Base-by-base conservation (phyloP, 805 yeast species). In the Gaillardinia entomophila region DNA sequence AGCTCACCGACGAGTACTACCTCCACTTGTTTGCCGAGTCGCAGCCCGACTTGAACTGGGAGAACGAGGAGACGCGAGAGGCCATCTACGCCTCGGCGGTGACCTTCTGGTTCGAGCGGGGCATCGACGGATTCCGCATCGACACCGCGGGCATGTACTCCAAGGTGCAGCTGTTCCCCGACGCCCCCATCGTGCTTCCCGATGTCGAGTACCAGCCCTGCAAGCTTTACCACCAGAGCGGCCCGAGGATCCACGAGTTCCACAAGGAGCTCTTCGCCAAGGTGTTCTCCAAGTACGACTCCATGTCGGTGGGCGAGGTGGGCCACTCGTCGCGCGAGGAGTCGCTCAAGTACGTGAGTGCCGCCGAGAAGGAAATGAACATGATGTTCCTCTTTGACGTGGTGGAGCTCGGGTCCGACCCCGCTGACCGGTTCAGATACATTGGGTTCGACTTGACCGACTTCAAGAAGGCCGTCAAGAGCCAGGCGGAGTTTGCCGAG, bases 21-120 rank as follows among this genome's bases (percentile, higher is more conserved):
- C 54, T 76, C 42, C 68, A 65, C 33, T 56, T 75, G 36, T 76
- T 73, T 53, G 77, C 78, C 11, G 55, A 53, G 31, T 48, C 67
- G 19, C 82, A 76, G 53, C 81, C 81, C 12, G 82, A 76, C 46
- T 59, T 76, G 45, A 76, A 75, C 55, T 76, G 81, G 82, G 80
- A 75, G 42, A 73, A 66, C 45, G 63, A 52, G 34, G 68, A 52
- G 31, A 46, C 52, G 34, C 53, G 45, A 53, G 37, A 58, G 24
- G 60, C 60, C 39, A 60, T 75, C 34, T 71, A 71, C 53, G 57
- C 70, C 25, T 49, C 60, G 16, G 76, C 78, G 8, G 51, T 73
- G 40, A 55, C 55, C 24, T 75, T 63, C 51, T 76, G 82, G 81
- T 67, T 66, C 35, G 66, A 70, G 30, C 65, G 67, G 40, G 81